Conservation (phyloP, 345 rosid species). For the Cardamine resedifolia region DNA sequence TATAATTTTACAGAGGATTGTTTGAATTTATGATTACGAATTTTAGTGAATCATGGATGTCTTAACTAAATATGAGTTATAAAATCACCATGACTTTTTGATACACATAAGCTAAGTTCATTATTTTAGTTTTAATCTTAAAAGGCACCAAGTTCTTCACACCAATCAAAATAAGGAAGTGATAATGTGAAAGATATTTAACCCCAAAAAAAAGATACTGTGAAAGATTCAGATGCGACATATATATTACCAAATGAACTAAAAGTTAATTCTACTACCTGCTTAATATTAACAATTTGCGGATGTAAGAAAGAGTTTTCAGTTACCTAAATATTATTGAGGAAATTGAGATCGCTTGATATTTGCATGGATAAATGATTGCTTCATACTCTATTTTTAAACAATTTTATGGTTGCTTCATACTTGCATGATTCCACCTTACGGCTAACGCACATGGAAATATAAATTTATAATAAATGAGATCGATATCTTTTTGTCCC, state of each 20-base stretch:
- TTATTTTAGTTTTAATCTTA: background rate
- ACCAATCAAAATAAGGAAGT: background rate
- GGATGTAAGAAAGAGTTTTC: background rate
- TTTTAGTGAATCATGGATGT: background rate
- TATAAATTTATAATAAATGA: conserved; percentile 20
- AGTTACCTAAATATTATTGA: background rate
- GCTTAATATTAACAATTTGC: background rate
- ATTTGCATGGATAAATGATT: background rate
- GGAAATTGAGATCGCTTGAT: background rate
- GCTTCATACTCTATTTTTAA: no score
- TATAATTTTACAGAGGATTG: no score
- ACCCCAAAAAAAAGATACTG: background rate
- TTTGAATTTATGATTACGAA: background rate
- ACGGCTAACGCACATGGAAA: conserved; percentile 36
- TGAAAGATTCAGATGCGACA: background rate
- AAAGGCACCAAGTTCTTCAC: no score
- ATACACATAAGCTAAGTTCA: background rate
- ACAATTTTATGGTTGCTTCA: background rate
- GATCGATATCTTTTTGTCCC: conserved; percentile 4
- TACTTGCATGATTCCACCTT: conserved; percentile 15
- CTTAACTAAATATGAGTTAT: no score
- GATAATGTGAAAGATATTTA: background rate
- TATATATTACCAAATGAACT: background rate
- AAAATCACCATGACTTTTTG: background rate
- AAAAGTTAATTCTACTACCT: no score